Conservation (phyloP, 352 stramenopile genomes). For the Phytophthora niederhauseri region DNA sequence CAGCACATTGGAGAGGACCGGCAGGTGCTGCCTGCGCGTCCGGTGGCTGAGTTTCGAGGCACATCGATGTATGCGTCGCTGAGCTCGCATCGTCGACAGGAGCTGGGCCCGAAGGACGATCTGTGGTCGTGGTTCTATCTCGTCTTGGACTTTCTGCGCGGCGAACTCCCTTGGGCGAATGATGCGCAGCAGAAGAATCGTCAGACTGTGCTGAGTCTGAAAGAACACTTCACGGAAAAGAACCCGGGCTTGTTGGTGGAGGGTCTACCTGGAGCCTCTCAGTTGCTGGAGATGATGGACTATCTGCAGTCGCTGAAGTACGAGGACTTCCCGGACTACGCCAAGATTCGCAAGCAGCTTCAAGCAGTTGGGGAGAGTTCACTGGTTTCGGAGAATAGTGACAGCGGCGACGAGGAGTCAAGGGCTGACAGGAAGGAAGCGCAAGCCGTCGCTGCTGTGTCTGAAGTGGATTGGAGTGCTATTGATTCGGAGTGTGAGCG, state of each 20-base stretch:
- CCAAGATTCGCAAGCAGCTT: constrained; percentile 38
- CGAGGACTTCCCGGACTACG: constrained; percentile 77
- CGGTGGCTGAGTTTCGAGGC: constrained; percentile 82
- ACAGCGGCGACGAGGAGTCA: constrained; percentile 38
- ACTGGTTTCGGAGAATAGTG: constrained; percentile 33
- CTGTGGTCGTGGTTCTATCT: constrained; percentile 92
- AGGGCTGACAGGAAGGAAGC: constrained; percentile 29
- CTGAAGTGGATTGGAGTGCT: constrained; percentile 34
- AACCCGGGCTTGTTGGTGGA: constrained; percentile 73
- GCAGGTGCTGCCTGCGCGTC: constrained; percentile 61
- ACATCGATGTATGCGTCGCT: constrained; percentile 91
- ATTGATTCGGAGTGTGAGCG: constrained; percentile 52
- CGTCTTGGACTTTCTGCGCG: constrained; percentile 89
- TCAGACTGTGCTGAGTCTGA: constrained; percentile 77
- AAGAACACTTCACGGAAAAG: constrained; percentile 86
- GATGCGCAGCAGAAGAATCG: constrained; percentile 89
- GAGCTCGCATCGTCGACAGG: constrained; percentile 79
- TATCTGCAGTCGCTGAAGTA: constrained; percentile 81
- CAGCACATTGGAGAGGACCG: constrained; percentile 73
- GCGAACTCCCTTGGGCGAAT: constrained; percentile 80
- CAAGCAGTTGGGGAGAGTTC: constrained; percentile 34
- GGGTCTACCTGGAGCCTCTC: constrained; percentile 63
- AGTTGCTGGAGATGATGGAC: constrained; percentile 80
- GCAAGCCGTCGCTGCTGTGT: constrained; percentile 20
- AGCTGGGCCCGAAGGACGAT: constrained; percentile 86